A percentile compares a stretch with the other conserved stretches of the same genome.
Conservation (phyloP, 2,329 filamentous ascomycete species). For the Pseudopithomyces maydicus region DNA sequence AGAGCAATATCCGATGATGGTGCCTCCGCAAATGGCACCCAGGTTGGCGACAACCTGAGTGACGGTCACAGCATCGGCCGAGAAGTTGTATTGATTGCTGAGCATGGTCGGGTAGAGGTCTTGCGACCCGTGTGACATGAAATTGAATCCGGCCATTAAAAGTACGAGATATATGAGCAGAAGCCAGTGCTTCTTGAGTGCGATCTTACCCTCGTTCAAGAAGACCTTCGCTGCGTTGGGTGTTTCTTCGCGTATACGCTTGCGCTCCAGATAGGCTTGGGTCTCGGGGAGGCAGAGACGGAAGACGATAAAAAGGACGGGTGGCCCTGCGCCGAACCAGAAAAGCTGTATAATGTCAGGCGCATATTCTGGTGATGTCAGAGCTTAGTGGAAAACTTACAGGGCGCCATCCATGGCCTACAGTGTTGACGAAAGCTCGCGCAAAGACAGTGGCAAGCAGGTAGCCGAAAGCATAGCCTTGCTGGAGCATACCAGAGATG, state of each 20-base stretch:
- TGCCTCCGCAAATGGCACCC: constrained; percentile 55
- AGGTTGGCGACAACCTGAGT: constrained; percentile 57
- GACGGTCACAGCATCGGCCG: constrained; percentile 52
- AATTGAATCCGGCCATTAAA: constrained; percentile 90
- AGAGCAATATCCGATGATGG: constrained; percentile 51
- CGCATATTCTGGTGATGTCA: neutral
- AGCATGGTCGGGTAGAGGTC: constrained; percentile 68
- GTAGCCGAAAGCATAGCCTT: constrained; percentile 69
- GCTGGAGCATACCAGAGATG: constrained; percentile 66
- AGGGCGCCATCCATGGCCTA: constrained; percentile 79
- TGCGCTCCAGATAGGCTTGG: constrained; percentile 69
- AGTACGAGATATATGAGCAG: constrained; percentile 81
- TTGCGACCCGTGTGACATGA: constrained; percentile 81
- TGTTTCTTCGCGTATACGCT: constrained; percentile 64
- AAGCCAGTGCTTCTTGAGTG: constrained; percentile 79
- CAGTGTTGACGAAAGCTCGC: constrained; percentile 73
- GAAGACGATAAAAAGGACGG: constrained; percentile 79
- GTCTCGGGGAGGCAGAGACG: constrained; percentile 82
- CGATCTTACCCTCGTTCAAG: constrained; percentile 76
- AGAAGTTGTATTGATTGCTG: constrained; percentile 63
- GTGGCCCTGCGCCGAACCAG: constrained; percentile 86
- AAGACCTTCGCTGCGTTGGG: constrained; percentile 70
- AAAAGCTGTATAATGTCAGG: constrained; percentile 68
- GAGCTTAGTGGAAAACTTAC: constrained; percentile 14
- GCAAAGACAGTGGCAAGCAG: constrained; percentile 64